phyloP scores from a whole-genome alignment of 495 filamentous ascomycete species.

The Penicillium tannophilum region DNA sequence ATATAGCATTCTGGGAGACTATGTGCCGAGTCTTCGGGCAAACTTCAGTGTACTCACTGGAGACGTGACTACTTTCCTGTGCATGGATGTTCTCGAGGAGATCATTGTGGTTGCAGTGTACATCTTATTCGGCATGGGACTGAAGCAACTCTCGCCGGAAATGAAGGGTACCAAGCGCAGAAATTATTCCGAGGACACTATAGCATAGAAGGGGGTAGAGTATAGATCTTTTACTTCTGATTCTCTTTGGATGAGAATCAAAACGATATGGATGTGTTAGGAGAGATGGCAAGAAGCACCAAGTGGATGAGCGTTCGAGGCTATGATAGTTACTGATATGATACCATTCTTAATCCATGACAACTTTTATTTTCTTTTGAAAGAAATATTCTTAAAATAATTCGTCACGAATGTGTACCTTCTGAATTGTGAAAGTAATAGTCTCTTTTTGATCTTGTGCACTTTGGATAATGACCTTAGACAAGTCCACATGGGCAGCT shows the following conservation, averaged over 20 bases:
- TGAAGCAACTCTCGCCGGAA: background rate
- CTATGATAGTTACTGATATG: too few relatives aligned
- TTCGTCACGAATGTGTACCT: too few relatives aligned
- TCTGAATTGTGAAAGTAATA: too few relatives aligned
- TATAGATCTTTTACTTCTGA: background rate
- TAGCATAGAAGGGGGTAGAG: background rate
- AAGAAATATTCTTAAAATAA: too few relatives aligned
- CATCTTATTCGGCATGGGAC: background rate
- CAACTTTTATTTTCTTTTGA: too few relatives aligned
- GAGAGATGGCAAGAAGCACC: background rate
- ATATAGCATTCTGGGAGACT: conserved; percentile 2
- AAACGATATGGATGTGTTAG: background rate
- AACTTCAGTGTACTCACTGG: background rate
- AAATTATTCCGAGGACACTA: background rate
- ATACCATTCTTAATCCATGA: too few relatives aligned
- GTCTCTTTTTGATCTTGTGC: too few relatives aligned
- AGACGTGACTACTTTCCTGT: background rate
- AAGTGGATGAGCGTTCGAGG: background rate
- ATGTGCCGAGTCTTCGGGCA: background rate
- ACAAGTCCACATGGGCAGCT: too few relatives aligned
- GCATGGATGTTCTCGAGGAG: conserved; percentile 1
- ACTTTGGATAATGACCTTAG: too few relatives aligned
- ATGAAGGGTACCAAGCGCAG: background rate
- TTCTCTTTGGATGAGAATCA: background rate
- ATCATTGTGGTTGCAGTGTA: background rate